phyloP scores from a whole-genome alignment of 176 grass and related monocot species.

The Olyra latifolia region DNA sequence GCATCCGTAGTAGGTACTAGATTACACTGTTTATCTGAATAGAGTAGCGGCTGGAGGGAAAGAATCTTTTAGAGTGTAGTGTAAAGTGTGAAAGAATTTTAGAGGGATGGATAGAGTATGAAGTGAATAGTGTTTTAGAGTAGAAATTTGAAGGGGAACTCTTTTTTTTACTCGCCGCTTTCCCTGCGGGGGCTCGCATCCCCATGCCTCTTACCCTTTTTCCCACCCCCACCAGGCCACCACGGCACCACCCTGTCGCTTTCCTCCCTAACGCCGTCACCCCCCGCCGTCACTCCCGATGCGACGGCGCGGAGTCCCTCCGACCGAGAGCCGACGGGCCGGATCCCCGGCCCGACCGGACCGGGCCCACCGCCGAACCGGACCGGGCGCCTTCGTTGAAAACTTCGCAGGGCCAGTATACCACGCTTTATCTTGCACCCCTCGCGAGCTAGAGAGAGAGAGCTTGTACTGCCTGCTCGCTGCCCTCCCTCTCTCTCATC shows the following conservation, averaged over 20 bases:
- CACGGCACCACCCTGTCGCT: background rate
- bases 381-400: slow-evolving; percentile 58
- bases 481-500: slow-evolving; percentile 9
- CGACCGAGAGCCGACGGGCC: background rate
- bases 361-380: slow-evolving; percentile 4
- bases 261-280: slow-evolving; percentile 32
- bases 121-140: too few species aligned
- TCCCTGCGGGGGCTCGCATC: slow-evolving; percentile 23
- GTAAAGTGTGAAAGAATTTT: too few species aligned
- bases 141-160: too few species aligned
- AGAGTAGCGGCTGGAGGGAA: too few species aligned
- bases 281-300: slow-evolving; percentile 12
- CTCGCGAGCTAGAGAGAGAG: slow-evolving; percentile 31
- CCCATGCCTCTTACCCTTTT: slow-evolving; percentile 5
- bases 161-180: background rate
- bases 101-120: too few species aligned
- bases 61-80: too few species aligned
- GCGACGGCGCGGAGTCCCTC: background rate
- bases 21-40: too few species aligned
- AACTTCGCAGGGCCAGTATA: slow-evolving; percentile 54
- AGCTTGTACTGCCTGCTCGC: background rate
- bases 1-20: too few species aligned
- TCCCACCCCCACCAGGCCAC: slow-evolving; percentile 20
- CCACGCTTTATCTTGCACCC: slow-evolving; percentile 52
- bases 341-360: background rate